Evolutionary conservation across 2,329 filamentous ascomycete genomes (phyloP).

Genomic region (Penicillium capsulatum): DNA sequence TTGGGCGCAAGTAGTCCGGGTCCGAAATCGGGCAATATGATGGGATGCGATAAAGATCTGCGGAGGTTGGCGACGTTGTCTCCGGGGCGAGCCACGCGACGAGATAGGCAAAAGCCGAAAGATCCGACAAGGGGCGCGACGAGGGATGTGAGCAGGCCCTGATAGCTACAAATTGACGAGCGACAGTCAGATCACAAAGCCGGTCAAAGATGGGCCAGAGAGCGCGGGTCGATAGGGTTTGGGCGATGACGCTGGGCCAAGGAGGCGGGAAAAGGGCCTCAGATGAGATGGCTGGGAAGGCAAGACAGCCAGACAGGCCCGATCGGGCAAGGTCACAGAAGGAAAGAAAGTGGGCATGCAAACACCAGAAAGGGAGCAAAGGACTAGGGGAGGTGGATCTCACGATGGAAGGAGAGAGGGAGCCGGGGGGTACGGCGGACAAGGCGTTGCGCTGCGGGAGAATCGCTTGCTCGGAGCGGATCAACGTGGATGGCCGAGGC

Average conservation of each 20-base stretch:
- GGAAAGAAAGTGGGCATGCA: constrained; percentile 13
- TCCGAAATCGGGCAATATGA: constrained; percentile 5
- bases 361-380: constrained; percentile 11
- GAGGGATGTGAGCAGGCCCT: constrained; percentile 6
- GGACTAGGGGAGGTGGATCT: constrained; percentile 26
- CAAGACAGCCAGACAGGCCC: constrained; percentile 19
- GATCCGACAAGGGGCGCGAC: constrained; percentile 13
- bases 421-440: constrained; percentile 21
- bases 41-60: constrained; percentile 13
- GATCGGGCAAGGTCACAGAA: constrained; percentile 19
- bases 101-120: constrained; percentile 11
- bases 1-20: constrained; percentile 4
- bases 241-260: constrained; percentile 23
- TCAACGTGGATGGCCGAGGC: constrained; percentile 30
- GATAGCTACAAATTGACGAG: constrained; percentile 5
- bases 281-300: constrained; percentile 18
- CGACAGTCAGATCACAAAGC: constrained; percentile 10
- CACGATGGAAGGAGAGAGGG: constrained; percentile 23
- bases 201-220: constrained; percentile 7
- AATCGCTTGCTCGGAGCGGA: constrained; percentile 40
- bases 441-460: constrained; percentile 25
- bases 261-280: constrained; percentile 25
- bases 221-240: constrained; percentile 13
- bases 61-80: constrained; percentile 8
- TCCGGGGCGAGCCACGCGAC: constrained; percentile 20